phyloP scores from a whole-genome alignment of 2,329 filamentous ascomycete genomes.

The Colletotrichum chrysophilum region DNA sequence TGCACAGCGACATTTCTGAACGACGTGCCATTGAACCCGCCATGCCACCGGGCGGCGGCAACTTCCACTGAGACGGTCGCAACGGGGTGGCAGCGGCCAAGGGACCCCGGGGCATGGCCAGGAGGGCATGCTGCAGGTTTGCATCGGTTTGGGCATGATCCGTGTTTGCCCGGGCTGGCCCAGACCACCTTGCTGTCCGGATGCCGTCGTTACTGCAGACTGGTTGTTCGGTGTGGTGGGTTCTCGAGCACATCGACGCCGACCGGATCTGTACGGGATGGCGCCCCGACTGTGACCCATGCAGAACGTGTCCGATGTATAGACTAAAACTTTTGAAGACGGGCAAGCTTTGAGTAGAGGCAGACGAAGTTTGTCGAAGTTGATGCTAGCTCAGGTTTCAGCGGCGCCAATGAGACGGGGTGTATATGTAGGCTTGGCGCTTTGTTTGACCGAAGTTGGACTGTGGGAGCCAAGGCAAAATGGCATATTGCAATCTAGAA shows the following conservation, averaged over 20 bases:
- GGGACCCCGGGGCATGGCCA: not conserved
- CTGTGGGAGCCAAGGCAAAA: not conserved
- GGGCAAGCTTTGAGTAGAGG: not conserved
- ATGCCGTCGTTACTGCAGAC: not conserved
- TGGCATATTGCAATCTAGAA: not conserved
- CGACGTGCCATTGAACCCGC: not conserved
- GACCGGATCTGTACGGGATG: not conserved
- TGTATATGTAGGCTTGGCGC: not conserved
- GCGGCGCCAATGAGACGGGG: not conserved
- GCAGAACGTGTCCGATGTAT: not conserved
- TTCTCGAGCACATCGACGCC: not conserved
- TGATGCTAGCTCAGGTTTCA: slow-evolving; percentile 3
- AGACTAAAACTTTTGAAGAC: not conserved
- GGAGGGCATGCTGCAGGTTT: not conserved
- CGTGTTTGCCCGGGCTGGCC: slow-evolving; percentile 10
- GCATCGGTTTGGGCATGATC: slow-evolving; percentile 9
- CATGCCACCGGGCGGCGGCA: not conserved
- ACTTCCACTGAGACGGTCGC: not conserved
- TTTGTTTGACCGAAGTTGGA: not conserved
- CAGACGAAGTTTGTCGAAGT: not conserved
- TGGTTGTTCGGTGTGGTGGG: not conserved
- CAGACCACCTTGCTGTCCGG: not conserved
- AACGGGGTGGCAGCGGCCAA: not conserved
- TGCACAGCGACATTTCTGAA: not conserved
- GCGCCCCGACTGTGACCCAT: not conserved